These are phyloP conservation scores for Taphrina pruni DNA, from an alignment of 1,139 yeast species.

Conservation along the genomic window DNA sequence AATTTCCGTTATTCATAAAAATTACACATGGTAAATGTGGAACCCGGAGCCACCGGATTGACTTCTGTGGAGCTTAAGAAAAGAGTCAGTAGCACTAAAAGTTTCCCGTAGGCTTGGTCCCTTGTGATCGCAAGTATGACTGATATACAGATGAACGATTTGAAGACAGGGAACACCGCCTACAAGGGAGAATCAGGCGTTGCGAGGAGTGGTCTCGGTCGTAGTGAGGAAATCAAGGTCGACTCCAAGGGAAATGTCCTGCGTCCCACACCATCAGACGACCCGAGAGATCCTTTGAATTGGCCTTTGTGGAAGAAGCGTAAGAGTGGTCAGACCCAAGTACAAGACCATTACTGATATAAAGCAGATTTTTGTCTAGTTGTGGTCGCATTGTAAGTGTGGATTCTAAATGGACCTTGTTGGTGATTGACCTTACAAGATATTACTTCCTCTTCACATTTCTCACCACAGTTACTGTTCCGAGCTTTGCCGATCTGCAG, in stretches of 20 bases:
- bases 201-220: neutral
- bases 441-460: constrained; percentile 42
- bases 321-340: neutral
- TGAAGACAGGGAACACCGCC: neutral
- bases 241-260: constrained; percentile 22
- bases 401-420: neutral
- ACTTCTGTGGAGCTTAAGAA: constrained; percentile 1
- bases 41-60: neutral
- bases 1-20: constrained; percentile 11
- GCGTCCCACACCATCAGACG: constrained; percentile 62
- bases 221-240: constrained; percentile 26
- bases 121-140: neutral
- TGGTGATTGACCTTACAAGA: constrained; percentile 2
- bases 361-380: constrained; percentile 14
- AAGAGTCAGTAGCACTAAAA: neutral
- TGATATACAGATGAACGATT: constrained; percentile 9
- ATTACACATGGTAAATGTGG: constrained; percentile 15
- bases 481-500: constrained; percentile 41
- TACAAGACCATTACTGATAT: neutral
- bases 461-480: constrained; percentile 43
- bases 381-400: constrained; percentile 13
- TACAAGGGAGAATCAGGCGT: neutral
- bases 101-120: neutral
- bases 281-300: constrained; percentile 65
- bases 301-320: constrained; percentile 52